These are phyloP conservation scores for Neurospora sp. DNA, from an alignment of 495 filamentous ascomycete genomes.

Conservation along the genomic window DNA sequence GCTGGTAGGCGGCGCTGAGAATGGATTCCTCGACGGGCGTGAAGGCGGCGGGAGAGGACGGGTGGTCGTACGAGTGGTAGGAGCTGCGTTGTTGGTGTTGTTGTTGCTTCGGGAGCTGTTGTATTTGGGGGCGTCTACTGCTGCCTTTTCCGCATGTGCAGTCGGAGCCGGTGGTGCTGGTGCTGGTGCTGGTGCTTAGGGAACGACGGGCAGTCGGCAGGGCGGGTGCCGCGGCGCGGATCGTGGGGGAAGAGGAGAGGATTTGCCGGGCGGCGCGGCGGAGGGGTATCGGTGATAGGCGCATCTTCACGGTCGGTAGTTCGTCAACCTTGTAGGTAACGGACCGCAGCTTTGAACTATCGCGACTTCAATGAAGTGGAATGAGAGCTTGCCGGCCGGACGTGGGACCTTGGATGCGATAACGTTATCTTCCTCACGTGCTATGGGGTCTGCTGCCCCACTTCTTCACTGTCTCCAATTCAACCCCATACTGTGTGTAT, in stretches of 20 bases:
- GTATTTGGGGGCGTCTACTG: neutral
- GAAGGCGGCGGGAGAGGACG: slow-evolving; percentile 51
- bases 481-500: neutral
- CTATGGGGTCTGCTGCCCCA: neutral
- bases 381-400: neutral
- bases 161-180: neutral
- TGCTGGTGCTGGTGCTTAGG: neutral
- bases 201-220: neutral
- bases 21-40: slow-evolving; percentile 61
- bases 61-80: slow-evolving; percentile 69
- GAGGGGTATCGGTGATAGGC: neutral
- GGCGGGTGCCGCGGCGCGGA: neutral
- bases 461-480: neutral
- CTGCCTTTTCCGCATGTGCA: neutral
- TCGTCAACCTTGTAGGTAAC: neutral
- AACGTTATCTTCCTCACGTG: neutral
- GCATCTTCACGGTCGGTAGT: neutral
- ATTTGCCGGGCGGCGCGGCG: neutral
- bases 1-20: slow-evolving; percentile 66
- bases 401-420: neutral
- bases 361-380: neutral
- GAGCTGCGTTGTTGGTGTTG: slow-evolving; percentile 15
- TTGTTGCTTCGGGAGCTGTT: slow-evolving; percentile 1
- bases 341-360: neutral
- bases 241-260: neutral